Evolutionary conservation across 164 flowering plant genomes (phyloP), one percentile per base, ranked within the genome.

Genomic region (Stephania cephalantha): DNA sequence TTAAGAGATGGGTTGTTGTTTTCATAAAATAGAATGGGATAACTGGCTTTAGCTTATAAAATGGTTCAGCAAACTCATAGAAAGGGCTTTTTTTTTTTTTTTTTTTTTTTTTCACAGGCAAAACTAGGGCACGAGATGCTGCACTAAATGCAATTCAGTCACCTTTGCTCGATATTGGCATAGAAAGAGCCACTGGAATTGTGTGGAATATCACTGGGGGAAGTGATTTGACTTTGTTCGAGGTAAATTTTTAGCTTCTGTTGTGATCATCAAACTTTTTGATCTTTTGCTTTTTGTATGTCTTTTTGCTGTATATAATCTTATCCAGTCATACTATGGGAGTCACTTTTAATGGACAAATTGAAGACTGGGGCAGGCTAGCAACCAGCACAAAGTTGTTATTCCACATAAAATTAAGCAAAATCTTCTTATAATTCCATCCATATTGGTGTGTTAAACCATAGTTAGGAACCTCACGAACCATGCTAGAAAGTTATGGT

Each of bases 121-220:
- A 92, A 79, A 87, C 92, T n/a, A 86, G 97, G 78, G 97, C 94
- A 73, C 87, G 97, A 85, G 97, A 92, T 84, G 97, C 97, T 84
- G 97, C 97, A 73, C 74, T 92, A 42, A 92, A 92, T 85, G 97
- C 97, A 70, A 87, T 92, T 73, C 97, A 92, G 69, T 92, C 97
- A 73, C 97, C 97, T 74, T 79, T 92, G 71, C 82, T 92, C 9
- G 94, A 90, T 83, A 88, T 90, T 78, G 94, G 95, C 20, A 92
- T 92, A 52, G 95, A 92, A 82, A 88, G 97, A 77, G 97, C 97
- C 58, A 90, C 97, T 78, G 95, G 95, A 68, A 90, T 92, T 76
- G 95, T 90, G 11, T 92, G 97, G 97, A 90, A 90, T 80, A 92
- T 92, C 30, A 92, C 97, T 73, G 95, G 97, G 68, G 95, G 97